Evolutionary conservation across 148 eudicot genomes (phyloP).

Genomic region (Amaranthus hypochondriacus): DNA sequence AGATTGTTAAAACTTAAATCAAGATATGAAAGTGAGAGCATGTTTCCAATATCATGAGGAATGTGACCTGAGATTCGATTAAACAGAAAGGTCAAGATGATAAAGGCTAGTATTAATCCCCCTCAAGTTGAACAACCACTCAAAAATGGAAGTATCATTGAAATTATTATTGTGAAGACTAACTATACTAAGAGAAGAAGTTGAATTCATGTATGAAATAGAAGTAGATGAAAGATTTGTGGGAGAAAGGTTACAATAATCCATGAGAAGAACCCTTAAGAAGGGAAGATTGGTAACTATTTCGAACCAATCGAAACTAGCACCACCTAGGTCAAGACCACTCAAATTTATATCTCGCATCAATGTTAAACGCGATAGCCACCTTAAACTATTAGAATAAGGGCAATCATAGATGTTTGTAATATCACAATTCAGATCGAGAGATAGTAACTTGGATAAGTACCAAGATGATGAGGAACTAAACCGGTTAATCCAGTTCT

Average conservation of each 20-base stretch:
- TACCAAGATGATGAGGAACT: slow-evolving; percentile 17
- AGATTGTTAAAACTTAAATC: slow-evolving; percentile 8
- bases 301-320: neutral
- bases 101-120: slow-evolving; percentile 13
- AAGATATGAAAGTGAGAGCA: slow-evolving; percentile 14
- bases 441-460: slow-evolving; percentile 10
- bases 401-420: neutral
- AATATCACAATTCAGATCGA: neutral
- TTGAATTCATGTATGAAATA: neutral
- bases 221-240: slow-evolving; percentile 13
- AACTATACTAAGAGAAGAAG: slow-evolving; percentile 12
- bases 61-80: slow-evolving; percentile 16
- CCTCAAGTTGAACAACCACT: slow-evolving; percentile 24
- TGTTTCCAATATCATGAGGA: slow-evolving; percentile 7
- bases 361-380: slow-evolving; percentile 18
- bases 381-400: neutral
- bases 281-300: slow-evolving; percentile 16
- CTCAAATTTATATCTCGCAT: slow-evolving; percentile 13
- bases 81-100: slow-evolving; percentile 14
- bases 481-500: neutral
- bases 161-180: slow-evolving; percentile 17
- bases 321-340: neutral
- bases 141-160: slow-evolving; percentile 10
- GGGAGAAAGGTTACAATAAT: slow-evolving; percentile 13
- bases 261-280: slow-evolving; percentile 18